Evolutionary conservation across 2,329 filamentous ascomycete species (phyloP).

Genomic region (Pseudogymnoascus pannorum): DNA sequence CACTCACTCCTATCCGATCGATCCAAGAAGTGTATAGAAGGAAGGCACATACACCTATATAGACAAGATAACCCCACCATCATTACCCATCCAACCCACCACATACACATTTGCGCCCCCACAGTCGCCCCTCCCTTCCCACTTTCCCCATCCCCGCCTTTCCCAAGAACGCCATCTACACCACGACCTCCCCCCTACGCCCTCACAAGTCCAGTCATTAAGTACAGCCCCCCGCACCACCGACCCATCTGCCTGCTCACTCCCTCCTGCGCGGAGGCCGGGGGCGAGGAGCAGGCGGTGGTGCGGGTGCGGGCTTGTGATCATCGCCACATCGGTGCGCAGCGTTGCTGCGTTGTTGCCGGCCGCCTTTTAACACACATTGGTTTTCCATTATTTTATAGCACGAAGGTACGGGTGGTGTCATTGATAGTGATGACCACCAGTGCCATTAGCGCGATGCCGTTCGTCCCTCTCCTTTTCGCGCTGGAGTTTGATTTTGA

Average conservation of each 20-base stretch:
- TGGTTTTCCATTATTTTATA: not conserved
- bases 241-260: not conserved
- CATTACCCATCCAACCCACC: not conserved
- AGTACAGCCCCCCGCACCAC: not conserved
- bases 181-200: too few species aligned
- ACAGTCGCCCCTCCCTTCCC: not conserved
- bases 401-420: not conserved
- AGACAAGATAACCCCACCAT: not conserved
- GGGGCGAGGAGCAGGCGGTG: not conserved
- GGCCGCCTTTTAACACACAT: too few species aligned
- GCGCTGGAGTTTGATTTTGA: constrained; percentile 46
- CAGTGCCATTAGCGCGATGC: constrained; percentile 13
- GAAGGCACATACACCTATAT: not conserved
- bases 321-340: not conserved
- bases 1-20: not conserved
- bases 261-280: too few species aligned
- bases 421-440: not conserved
- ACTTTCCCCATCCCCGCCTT: not conserved
- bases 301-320: not conserved
- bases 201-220: too few species aligned
- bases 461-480: constrained; percentile 16
- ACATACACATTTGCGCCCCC: not conserved
- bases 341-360: too few species aligned
- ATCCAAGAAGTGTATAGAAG: constrained; percentile 3
- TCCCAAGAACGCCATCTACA: not conserved